A percentile compares a stretch with the other conserved stretches of the same genome.
Evolutionary conservation across 73 alveolate species (phyloP).

Genomic region (Urostyla sp.): DNA sequence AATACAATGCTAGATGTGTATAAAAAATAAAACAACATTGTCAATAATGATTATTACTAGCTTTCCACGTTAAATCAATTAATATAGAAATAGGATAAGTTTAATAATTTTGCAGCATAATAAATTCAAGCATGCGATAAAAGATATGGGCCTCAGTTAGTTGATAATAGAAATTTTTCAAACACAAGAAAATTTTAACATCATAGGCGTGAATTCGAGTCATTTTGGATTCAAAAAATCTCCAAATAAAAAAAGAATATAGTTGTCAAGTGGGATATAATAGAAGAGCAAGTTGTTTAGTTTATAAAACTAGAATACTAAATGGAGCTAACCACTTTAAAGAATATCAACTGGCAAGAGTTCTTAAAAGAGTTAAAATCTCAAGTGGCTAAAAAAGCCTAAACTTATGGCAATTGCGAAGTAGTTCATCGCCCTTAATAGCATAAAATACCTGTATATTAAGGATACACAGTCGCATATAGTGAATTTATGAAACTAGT

Average conservation of each 20-base stretch:
- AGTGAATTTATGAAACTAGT: background rate
- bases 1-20: background rate
- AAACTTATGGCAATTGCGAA: background rate
- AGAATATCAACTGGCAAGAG: slow-evolving; percentile 25
- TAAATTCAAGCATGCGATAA: slow-evolving; percentile 18
- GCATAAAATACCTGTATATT: background rate
- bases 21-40: background rate
- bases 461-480: slow-evolving; percentile 19
- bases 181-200: slow-evolving; percentile 2
- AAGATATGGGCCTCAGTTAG: slow-evolving; percentile 21
- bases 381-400: background rate
- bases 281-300: slow-evolving; percentile 18
- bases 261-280: slow-evolving; percentile 51
- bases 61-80: background rate
- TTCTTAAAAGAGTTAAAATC: background rate
- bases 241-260: background rate
- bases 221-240: slow-evolving; percentile 31
- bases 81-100: background rate
- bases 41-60: background rate
- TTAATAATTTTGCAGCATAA: background rate
- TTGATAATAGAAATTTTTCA: background rate
- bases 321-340: background rate
- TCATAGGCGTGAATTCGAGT: slow-evolving; percentile 11
- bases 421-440: background rate
- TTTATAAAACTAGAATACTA: background rate